Conservation (phyloP, 208 protist species). For the Wallacemonas sp. region DNA sequence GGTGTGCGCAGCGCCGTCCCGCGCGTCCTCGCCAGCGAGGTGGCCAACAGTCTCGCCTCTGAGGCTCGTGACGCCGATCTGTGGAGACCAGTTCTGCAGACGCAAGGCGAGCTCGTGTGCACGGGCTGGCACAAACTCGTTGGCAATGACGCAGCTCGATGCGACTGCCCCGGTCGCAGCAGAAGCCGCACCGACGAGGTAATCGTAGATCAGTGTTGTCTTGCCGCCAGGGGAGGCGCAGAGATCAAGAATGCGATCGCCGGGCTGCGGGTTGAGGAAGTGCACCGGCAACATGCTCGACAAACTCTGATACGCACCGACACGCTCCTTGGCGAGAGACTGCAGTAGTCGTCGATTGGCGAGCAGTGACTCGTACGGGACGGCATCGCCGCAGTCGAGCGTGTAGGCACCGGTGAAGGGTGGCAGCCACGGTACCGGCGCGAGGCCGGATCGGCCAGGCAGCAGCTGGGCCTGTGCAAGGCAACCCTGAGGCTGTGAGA, state of each 20-base stretch:
- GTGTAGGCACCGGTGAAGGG: constrained; percentile 49
- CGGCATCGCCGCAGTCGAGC: constrained; percentile 32
- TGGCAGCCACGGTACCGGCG: constrained; percentile 57
- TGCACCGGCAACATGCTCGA: constrained; percentile 79
- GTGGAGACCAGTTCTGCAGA: constrained; percentile 33
- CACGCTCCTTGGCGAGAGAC: constrained; percentile 50
- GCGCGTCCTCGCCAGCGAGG: not conserved
- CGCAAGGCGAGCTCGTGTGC: constrained; percentile 34
- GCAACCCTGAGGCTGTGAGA: constrained; percentile 31
- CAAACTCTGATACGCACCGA: constrained; percentile 66
- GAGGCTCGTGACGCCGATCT: constrained; percentile 31
- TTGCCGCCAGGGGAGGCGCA: constrained; percentile 88
- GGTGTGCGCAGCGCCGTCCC: too few relatives aligned
- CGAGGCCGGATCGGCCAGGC: constrained; percentile 34
- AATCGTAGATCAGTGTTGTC: constrained; percentile 58
- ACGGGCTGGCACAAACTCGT: constrained; percentile 48
- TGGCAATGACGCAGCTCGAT: constrained; percentile 56
- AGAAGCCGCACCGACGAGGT: constrained; percentile 6
- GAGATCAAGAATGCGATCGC: constrained; percentile 75
- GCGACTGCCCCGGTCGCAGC: not conserved
- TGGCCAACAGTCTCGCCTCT: constrained; percentile 25
- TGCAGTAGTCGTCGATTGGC: constrained; percentile 56
- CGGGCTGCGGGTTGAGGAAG: constrained; percentile 57
- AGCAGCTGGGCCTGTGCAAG: constrained; percentile 30
- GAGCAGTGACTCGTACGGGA: constrained; percentile 35